Base-by-base conservation (phyloP, 441 rosid species). In the Arabidopsis lyrata region DNA sequence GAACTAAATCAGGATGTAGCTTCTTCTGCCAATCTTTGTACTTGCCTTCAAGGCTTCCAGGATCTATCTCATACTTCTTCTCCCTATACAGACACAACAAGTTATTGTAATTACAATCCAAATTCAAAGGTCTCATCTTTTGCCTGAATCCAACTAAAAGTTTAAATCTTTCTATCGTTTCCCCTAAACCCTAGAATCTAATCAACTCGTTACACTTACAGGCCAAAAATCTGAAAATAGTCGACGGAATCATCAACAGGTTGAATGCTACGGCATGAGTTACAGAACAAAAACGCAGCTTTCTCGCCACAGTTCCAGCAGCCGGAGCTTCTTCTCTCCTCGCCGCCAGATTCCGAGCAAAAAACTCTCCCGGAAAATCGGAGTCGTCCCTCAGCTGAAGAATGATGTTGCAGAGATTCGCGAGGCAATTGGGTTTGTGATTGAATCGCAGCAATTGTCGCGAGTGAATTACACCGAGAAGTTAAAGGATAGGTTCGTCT, bases 1-100 rank as follows among this genome's bases (percentile, higher is more conserved):
- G 98, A 70, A 95, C 99, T 68, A 95, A 82, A 84, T 95, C 99
- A 67, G 99, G 99, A 83, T 95, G 98, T 65, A 95, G 53, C 79
- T 90, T 88, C 81, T 93, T 95, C 82, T 95, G 99, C 97, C 98
- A 91, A 38, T 81, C 86, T 78, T 88, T 91, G 72, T 91, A 93
- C 74, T 85, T 95, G 22, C 87, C 76, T 48, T 87, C 95, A 78
- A 95, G 80, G 78, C 83, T 85, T 31, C 75, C 81, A 68, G 60
- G 87, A 66, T 81, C 85, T 18, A 88, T 74, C 27, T 83, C 93
- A 75, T 86, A 95, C 70, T 78, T 88, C 61, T 82, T 90, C 72
- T 84, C 90, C 72, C 98, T 92, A 77, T 54, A 29, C 60, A 67
- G 38, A 49, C 16, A 45, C 6, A 50, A 59, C 12, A 20, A 6